phyloP scores from a whole-genome alignment of 495 filamentous ascomycete genomes.

The Staphylotrichum longicolle region DNA sequence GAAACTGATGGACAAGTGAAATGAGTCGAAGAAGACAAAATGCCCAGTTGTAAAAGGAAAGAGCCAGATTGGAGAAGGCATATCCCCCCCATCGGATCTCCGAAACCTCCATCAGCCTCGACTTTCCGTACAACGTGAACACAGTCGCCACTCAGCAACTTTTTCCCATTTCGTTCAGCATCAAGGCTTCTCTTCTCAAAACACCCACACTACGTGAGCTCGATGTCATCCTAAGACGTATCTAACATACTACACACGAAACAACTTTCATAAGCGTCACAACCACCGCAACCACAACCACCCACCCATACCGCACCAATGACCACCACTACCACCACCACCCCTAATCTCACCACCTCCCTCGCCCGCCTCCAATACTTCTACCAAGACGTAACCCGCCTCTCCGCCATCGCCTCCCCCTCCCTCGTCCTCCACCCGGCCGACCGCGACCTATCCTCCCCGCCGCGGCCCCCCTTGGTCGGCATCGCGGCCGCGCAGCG shows the following conservation, averaged over 20 bases:
- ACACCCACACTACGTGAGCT: too few species aligned
- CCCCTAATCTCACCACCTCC: not conserved
- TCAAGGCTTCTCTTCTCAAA: too few species aligned
- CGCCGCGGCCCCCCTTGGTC: constrained; percentile 8
- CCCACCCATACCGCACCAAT: not conserved
- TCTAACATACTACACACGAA: too few species aligned
- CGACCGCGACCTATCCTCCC: constrained; percentile 16
- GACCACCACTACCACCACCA: not conserved
- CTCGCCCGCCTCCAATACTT: constrained; percentile 21
- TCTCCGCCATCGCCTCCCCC: constrained; percentile 21
- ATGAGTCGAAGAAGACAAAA: too few species aligned
- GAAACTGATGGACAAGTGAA: too few species aligned
- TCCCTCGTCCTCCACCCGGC: constrained; percentile 29
- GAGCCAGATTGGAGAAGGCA: too few species aligned
- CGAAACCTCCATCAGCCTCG: not conserved
- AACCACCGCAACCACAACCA: too few species aligned
- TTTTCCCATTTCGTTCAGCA: not conserved
- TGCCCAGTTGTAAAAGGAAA: too few species aligned
- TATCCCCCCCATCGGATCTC: constrained; percentile 8
- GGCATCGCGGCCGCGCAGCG: constrained; percentile 29
- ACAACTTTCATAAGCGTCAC: too few species aligned
- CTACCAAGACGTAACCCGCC: constrained; percentile 27
- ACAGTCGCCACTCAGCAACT: not conserved
- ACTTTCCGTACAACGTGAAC: not conserved
- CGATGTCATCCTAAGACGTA: too few species aligned